Evolutionary conservation across 768 basidiomycete species (phyloP).

Genomic region (Russula ochroleuca): DNA sequence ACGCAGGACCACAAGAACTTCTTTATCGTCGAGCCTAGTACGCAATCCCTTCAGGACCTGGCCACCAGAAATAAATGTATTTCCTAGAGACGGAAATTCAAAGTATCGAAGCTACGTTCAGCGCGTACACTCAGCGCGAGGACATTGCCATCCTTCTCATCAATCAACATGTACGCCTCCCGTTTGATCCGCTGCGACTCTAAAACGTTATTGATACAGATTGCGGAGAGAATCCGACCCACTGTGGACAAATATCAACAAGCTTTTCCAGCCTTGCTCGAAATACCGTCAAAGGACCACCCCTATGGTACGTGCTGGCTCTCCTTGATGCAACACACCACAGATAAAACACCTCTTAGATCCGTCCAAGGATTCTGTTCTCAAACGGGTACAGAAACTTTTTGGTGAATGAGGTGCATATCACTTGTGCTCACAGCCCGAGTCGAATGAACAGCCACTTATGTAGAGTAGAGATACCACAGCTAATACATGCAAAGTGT

Average conservation of each 20-base stretch:
- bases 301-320: constrained; percentile 72
- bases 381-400: constrained; percentile 95
- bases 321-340: constrained; percentile 17
- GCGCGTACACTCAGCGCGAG: constrained; percentile 90
- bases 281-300: constrained; percentile 98
- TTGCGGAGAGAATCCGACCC: constrained; percentile 95
- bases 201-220: constrained; percentile 43
- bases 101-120: constrained; percentile 86
- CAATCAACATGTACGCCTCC: constrained; percentile 85
- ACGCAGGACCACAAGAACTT: constrained; percentile 96
- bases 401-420: constrained; percentile 71
- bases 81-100: constrained; percentile 81
- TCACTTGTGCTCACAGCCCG: background rate
- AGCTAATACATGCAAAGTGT: constrained; percentile 29
- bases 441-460: background rate
- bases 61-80: background rate
- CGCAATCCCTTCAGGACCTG: constrained; percentile 2
- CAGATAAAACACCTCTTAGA: constrained; percentile 47
- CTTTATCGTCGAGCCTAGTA: constrained; percentile 89
- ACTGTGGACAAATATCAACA: constrained; percentile 93
- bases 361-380: constrained; percentile 90
- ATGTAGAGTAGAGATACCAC: constrained; percentile 20
- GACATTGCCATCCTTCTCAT: constrained; percentile 96
- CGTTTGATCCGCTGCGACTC: constrained; percentile 3
- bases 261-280: constrained; percentile 93